Percentiles rank a stretch among this genome's conserved stretches.
phyloP scores from a whole-genome alignment of 2,329 filamentous ascomycete genomes.

The Alternaria viburni region DNA sequence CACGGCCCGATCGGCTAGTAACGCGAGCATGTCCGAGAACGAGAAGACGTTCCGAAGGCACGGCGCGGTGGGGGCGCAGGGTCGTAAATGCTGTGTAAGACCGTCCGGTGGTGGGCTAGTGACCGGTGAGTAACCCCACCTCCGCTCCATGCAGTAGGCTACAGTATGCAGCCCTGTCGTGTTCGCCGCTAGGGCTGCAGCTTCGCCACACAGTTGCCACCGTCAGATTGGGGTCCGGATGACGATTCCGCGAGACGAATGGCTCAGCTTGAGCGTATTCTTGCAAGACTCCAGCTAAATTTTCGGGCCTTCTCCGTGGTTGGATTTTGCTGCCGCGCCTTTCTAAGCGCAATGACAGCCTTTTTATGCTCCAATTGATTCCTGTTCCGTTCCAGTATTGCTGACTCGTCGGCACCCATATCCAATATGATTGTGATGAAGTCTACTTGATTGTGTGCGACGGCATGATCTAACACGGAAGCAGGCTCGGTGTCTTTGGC shows the following conservation, averaged over 20 bases:
- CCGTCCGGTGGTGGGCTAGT: neutral
- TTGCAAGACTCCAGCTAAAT: neutral
- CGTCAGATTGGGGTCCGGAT: neutral
- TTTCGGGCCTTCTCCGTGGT: neutral
- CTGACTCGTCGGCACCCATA: slow-evolving; percentile 16
- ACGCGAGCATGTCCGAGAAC: neutral
- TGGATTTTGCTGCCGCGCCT: neutral
- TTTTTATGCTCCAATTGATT: neutral
- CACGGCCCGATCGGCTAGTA: neutral
- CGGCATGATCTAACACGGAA: slow-evolving; percentile 24
- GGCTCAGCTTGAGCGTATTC: neutral
- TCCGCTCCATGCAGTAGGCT: neutral
- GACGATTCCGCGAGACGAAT: neutral
- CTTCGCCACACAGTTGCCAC: neutral
- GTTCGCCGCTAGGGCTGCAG: neutral
- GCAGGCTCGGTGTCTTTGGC: slow-evolving; percentile 20
- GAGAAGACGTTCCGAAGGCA: neutral
- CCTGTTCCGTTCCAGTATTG: too few relatives aligned
- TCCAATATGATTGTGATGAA: slow-evolving; percentile 16
- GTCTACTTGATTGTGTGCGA: slow-evolving; percentile 11
- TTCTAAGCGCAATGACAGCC: slow-evolving; percentile 6
- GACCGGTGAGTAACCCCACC: neutral
- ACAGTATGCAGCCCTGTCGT: neutral
- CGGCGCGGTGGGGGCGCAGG: neutral
- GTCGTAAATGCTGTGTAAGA: neutral